These are phyloP conservation scores for Sporothrix schenckii DNA, from an alignment of 2,329 filamentous ascomycete species.

Conservation along the genomic window DNA sequence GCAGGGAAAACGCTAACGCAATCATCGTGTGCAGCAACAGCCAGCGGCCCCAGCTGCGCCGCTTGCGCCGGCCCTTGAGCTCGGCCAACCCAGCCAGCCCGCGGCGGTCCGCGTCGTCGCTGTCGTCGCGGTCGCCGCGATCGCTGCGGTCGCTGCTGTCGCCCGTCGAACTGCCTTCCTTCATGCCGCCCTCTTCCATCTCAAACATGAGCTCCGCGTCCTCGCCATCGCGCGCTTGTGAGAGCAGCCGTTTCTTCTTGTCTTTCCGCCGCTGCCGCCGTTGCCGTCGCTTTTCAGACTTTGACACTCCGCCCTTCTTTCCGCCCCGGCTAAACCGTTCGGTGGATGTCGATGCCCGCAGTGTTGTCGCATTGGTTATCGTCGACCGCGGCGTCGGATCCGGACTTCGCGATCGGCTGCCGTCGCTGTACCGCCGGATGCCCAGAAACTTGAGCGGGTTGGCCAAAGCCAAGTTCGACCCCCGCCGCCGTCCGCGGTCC, in stretches of 20 bases:
- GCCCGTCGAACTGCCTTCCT: constrained; percentile 66
- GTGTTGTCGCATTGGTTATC: constrained; percentile 17
- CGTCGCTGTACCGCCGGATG: constrained; percentile 47
- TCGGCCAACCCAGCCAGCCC: constrained; percentile 54
- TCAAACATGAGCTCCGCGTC: constrained; percentile 82
- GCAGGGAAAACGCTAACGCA: constrained; percentile 57
- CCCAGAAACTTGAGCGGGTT: constrained; percentile 52
- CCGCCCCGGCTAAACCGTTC: constrained; percentile 4
- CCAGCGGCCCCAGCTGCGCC: constrained; percentile 51
- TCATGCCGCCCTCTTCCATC: constrained; percentile 80
- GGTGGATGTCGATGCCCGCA: constrained; percentile 47
- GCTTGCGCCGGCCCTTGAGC: constrained; percentile 44
- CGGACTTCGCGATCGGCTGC: constrained; percentile 37
- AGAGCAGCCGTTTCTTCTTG: constrained; percentile 57
- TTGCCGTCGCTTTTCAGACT: constrained; percentile 46
- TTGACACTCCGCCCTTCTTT: neutral
- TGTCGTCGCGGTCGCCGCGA: constrained; percentile 59
- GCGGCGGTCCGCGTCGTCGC: constrained; percentile 62
- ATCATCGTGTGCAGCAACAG: constrained; percentile 57
- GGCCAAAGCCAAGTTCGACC: constrained; percentile 52
- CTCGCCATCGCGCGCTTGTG: constrained; percentile 63
- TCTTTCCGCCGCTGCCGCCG: constrained; percentile 56
- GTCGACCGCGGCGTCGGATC: constrained; percentile 9
- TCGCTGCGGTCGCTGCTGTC: constrained; percentile 64
- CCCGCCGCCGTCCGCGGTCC: constrained; percentile 52